Evolutionary conservation across 2,329 filamentous ascomycete genomes (phyloP).

Genomic region (Aspergillus neoniger): DNA sequence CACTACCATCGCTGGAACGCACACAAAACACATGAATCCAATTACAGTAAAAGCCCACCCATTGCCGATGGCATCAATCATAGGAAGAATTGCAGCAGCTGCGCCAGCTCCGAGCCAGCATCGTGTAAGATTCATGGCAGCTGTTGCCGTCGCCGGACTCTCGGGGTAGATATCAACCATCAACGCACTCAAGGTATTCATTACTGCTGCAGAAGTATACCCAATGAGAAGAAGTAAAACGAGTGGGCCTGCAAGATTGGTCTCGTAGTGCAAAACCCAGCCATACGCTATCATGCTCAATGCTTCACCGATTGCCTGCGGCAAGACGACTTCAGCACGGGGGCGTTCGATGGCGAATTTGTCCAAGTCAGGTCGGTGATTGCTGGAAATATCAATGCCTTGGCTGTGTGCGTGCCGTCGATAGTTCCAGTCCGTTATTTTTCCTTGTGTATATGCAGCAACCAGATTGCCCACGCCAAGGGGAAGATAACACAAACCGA

Average conservation of each 20-base stretch:
- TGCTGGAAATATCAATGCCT: background rate
- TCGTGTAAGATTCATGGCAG: conserved; percentile 45
- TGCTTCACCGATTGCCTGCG: conserved; percentile 32
- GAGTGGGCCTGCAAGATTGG: conserved; percentile 35
- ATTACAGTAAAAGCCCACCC: conserved; percentile 48
- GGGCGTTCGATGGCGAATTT: conserved; percentile 41
- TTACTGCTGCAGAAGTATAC: conserved; percentile 38
- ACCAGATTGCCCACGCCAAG: background rate
- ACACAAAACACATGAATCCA: conserved; percentile 27
- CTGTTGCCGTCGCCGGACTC: conserved; percentile 41
- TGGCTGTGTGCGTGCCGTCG: background rate
- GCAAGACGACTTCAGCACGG: conserved; percentile 38
- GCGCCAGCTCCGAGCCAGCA: conserved; percentile 44
- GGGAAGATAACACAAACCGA: conserved; percentile 2
- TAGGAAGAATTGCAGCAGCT: conserved; percentile 41
- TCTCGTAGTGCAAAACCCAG: conserved; percentile 36
- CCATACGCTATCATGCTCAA: conserved; percentile 36
- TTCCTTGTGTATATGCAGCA: background rate
- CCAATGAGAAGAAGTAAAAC: conserved; percentile 38
- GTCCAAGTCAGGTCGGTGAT: background rate
- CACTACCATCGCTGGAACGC: background rate
- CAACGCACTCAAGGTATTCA: conserved; percentile 46
- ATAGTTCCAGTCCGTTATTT: conserved; percentile 5
- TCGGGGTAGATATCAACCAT: conserved; percentile 47
- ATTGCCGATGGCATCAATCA: conserved; percentile 41